Conservation (phyloP, 345 rosid genomes). For the Brassica juncea region DNA sequence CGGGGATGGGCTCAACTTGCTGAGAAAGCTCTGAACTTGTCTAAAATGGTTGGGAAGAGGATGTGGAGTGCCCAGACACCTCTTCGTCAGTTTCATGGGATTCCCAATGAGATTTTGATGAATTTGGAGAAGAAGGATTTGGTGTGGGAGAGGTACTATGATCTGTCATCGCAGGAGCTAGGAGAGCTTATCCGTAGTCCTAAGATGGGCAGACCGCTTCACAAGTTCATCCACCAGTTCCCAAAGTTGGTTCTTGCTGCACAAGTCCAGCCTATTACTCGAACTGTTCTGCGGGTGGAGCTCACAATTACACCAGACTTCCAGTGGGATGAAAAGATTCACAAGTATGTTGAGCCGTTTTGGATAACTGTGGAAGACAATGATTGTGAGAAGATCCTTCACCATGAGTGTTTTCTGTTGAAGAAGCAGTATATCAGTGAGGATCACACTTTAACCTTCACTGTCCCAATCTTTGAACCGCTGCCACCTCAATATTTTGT, state of each 20-base stretch:
- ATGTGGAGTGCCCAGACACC: conserved; percentile 99
- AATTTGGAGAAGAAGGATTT: conserved; percentile 94
- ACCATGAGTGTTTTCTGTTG: conserved; percentile 88
- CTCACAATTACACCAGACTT: conserved; percentile 91
- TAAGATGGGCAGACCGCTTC: conserved; percentile 87
- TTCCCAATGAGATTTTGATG: conserved; percentile 81
- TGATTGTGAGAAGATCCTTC: conserved; percentile 89
- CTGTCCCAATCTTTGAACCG: conserved; percentile 94
- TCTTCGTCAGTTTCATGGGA: conserved; percentile 81
- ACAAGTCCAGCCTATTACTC: conserved; percentile 90
- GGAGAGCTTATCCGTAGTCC: conserved; percentile 87
- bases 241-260: conserved; percentile 84
- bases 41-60: conserved; percentile 92
- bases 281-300: conserved; percentile 79
- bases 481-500: conserved; percentile 92
- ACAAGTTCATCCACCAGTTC: conserved; percentile 87
- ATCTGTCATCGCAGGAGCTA: conserved; percentile 83
- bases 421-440: conserved; percentile 86
- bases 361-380: conserved; percentile 97
- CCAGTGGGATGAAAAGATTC: conserved; percentile 92
- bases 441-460: conserved; percentile 85
- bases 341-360: conserved; percentile 94
- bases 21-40: conserved; percentile 87
- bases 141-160: conserved; percentile 98
- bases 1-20: conserved; percentile 95